Evolutionary conservation across 1,284 basidiomycete species (phyloP).

Genomic region (Butyriboletus appendiculatus): DNA sequence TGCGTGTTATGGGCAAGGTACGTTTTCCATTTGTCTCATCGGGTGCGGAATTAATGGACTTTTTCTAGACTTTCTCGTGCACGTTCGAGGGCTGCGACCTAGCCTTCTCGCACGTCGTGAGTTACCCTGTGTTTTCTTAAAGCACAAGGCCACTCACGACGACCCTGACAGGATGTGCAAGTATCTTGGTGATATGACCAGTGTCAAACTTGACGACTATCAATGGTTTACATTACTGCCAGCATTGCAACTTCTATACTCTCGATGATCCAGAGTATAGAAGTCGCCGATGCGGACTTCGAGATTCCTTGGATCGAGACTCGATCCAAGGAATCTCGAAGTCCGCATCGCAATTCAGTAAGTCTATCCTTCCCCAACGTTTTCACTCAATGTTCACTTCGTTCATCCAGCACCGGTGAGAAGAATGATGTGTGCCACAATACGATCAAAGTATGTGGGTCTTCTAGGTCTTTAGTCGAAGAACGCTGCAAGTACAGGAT

Average conservation of each 20-base stretch:
- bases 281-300: too few relatives aligned
- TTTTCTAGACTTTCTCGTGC: slow-evolving; percentile 13
- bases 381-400: background rate
- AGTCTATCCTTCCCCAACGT: background rate
- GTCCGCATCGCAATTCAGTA: slow-evolving; percentile 17
- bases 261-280: too few relatives aligned
- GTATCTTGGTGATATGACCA: background rate
- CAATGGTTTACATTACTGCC: slow-evolving; percentile 10
- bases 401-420: slow-evolving; percentile 16
- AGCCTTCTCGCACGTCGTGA: slow-evolving; percentile 13
- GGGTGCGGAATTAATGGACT: background rate
- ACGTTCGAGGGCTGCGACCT: background rate
- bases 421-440: slow-evolving; percentile 6
- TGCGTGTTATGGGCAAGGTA: slow-evolving; percentile 5
- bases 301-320: too few relatives aligned
- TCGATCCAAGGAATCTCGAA: background rate
- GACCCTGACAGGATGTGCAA: slow-evolving; percentile 1
- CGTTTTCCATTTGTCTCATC: background rate
- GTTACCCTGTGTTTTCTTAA: too few relatives aligned
- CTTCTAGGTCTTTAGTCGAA: background rate
- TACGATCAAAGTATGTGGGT: background rate
- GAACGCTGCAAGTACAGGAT: slow-evolving; percentile 14
- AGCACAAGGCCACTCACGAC: slow-evolving; percentile 12
- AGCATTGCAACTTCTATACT: slow-evolving; percentile 11
- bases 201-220: background rate